Conservation (phyloP, 345 rosid genomes). For the Eucalyptus erythrocorys region DNA sequence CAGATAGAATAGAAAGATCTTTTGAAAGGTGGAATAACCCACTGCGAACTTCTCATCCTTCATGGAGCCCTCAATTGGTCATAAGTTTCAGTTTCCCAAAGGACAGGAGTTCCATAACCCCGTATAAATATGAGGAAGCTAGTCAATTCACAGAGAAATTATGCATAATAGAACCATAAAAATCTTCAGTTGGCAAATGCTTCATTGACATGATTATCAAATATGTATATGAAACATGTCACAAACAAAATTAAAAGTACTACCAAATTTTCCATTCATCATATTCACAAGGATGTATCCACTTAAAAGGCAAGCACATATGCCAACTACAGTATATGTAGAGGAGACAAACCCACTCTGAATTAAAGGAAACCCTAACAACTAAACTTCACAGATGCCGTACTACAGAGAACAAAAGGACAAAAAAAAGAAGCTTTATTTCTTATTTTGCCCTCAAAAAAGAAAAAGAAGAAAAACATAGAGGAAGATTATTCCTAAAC, state of each 20-base stretch:
- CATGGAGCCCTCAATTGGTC: neutral
- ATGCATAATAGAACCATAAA: neutral
- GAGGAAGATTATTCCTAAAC: neutral
- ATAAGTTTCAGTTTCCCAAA: neutral
- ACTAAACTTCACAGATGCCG: neutral
- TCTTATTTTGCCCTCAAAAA: neutral
- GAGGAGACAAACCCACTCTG: neutral
- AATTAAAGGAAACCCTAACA: neutral
- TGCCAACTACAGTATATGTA: neutral
- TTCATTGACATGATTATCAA: neutral
- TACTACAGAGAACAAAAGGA: neutral
- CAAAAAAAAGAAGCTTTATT: neutral
- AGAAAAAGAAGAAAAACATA: neutral
- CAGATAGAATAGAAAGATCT: neutral
- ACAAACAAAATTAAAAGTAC: neutral
- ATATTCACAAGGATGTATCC: neutral
- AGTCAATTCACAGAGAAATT: neutral
- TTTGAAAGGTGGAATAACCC: neutral
- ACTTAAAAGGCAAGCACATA: neutral
- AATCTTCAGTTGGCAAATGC: neutral
- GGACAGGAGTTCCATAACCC: neutral
- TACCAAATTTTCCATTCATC: neutral
- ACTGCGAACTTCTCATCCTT: neutral
- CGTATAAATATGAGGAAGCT: neutral
- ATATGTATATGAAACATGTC: neutral